Base-by-base conservation (phyloP, 2,329 filamentous ascomycete genomes). In the Cladobotryum mycophilum region DNA sequence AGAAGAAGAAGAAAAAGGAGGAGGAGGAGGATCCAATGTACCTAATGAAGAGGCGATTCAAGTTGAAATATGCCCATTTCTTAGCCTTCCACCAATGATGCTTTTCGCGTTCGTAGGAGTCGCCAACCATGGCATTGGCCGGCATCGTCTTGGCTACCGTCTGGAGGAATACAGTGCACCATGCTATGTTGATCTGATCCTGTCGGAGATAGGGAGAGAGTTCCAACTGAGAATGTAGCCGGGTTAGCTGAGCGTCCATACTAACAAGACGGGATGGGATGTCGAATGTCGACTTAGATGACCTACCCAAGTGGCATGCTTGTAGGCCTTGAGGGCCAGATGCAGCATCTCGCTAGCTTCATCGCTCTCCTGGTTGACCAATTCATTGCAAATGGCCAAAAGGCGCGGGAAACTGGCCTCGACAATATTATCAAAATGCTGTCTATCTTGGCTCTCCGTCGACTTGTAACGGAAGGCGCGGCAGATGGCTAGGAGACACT, bases 71-170 rank as follows among this genome's bases (percentile, higher is more conserved):
- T 13, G 92, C 88, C 93, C 93, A 97, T 72, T 99, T 99, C 84
- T 97, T 97, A 56, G 91, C 88, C 76, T 97, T 99, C 92, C 92
- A 99, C 92, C 93, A 99, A 69, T 96, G 90, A 66, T 96, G 91
- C 62, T 86, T 81, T 70, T 97, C 93, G 52, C 93, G 83, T 64
- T 97, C 92, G 52, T 89, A 84, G 47, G 86, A 73, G 53, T 84
- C 89, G 54, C 88, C 88, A 53, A 95, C 89, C 79, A 97, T 84
- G 35, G 91, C 86, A 59, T 78, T 83, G 50, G 86, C 79, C 4
- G 93, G 93, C 35, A 88, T 84, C 18, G 85, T 75, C 70, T 97
- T 97, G 59, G 86, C 85, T 35, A 97, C 88, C 47, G 95, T 89
- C 54, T 87, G 85, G 58, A 99, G 76, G 75, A 99, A 97, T 53